Percentiles rank a stretch among this genome's conserved stretches.
Conservation (phyloP, 345 rosid genomes). For the Eucalyptus marginata region DNA sequence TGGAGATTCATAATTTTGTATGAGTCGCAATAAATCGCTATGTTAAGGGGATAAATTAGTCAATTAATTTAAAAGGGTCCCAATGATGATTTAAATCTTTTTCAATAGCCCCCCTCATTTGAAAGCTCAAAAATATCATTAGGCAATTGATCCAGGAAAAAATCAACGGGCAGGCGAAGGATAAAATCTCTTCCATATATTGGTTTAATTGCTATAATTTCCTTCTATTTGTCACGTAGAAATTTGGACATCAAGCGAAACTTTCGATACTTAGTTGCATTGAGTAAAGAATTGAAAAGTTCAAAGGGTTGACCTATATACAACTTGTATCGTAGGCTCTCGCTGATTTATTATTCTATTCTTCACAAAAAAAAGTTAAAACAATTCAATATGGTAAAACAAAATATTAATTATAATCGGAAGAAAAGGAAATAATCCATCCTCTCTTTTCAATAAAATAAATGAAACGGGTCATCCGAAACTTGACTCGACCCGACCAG, state of each 20-base stretch:
- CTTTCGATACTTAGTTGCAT: accelerated
- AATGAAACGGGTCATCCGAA: accelerated
- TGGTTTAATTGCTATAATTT: neutral
- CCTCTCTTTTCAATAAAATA: too few relatives aligned
- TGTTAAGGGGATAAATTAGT: neutral
- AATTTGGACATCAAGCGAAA: neutral
- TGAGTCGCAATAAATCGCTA: neutral
- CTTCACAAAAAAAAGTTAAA: too few relatives aligned
- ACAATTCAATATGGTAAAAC: neutral
- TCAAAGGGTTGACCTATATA: accelerated
- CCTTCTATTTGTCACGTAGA: neutral
- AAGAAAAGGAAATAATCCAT: too few relatives aligned
- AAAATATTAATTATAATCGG: accelerated
- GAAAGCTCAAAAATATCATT: neutral
- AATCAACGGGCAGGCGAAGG: neutral
- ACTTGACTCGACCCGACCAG: accelerated
- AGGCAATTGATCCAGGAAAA: neutral
- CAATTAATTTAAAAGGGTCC: neutral
- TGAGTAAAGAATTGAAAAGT: neutral
- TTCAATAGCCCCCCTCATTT: neutral
- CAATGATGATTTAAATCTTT: neutral
- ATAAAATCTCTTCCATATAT: neutral
- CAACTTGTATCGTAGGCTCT: neutral
- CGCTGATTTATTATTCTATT: neutral
- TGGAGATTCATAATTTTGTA: neutral